Conservation (phyloP, 2,329 filamentous ascomycete genomes). For the Cadophora sp. region DNA sequence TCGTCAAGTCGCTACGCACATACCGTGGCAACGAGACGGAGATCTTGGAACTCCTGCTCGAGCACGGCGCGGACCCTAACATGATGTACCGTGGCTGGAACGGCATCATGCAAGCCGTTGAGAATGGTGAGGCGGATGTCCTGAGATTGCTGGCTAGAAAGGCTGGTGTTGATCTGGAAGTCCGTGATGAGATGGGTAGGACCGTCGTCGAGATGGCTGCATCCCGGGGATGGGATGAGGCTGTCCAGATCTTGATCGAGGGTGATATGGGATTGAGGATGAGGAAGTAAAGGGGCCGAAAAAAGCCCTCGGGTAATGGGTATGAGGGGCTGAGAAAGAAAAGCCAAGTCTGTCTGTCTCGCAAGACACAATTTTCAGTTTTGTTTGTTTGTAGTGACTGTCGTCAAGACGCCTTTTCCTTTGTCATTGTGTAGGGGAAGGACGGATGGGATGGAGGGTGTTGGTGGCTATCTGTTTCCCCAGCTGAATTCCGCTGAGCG, state of each 20-base stretch:
- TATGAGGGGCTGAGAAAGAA: neutral
- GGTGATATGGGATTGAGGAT: conserved; percentile 26
- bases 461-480: conserved; percentile 6
- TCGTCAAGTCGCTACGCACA: conserved; percentile 72
- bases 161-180: conserved; percentile 58
- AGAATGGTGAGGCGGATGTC: conserved; percentile 65
- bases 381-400: neutral
- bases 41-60: conserved; percentile 68
- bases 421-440: neutral
- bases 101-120: conserved; percentile 68
- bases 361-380: neutral
- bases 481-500: neutral
- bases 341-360: neutral
- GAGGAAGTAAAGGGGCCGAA: neutral
- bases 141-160: conserved; percentile 59
- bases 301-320: neutral
- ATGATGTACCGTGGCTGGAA: conserved; percentile 72
- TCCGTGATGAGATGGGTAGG: conserved; percentile 59
- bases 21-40: conserved; percentile 62
- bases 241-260: conserved; percentile 53
- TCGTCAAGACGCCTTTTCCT: conserved; percentile 3
- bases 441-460: neutral
- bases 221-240: conserved; percentile 65
- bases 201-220: conserved; percentile 64
- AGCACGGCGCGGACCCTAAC: conserved; percentile 71